These are phyloP conservation scores for Ceriops decandra DNA, from an alignment of 345 rosid genomes.

Conservation along the genomic window DNA sequence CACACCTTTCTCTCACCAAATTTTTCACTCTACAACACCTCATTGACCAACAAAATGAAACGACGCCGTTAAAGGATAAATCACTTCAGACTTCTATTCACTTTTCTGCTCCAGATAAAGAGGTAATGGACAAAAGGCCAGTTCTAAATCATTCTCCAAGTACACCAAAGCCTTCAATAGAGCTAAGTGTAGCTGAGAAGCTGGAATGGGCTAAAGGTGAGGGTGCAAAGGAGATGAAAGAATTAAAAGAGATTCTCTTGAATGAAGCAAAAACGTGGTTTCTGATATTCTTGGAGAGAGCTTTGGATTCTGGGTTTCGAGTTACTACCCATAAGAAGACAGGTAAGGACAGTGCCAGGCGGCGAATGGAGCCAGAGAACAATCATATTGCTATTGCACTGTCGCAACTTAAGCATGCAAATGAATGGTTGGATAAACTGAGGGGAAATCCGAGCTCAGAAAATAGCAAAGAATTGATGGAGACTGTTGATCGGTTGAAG, in stretches of 20 bases:
- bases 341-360: slow-evolving; percentile 35
- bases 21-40: slow-evolving; percentile 68
- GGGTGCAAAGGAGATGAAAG: slow-evolving; percentile 49
- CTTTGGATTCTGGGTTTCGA: slow-evolving; percentile 57
- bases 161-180: slow-evolving; percentile 30
- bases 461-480: slow-evolving; percentile 27
- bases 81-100: slow-evolving; percentile 25
- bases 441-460: slow-evolving; percentile 35
- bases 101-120: slow-evolving; percentile 33
- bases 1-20: slow-evolving; percentile 58
- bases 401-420: slow-evolving; percentile 78
- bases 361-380: slow-evolving; percentile 40
- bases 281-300: slow-evolving; percentile 70
- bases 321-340: slow-evolving; percentile 40
- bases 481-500: slow-evolving; percentile 59
- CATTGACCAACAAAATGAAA: slow-evolving; percentile 43
- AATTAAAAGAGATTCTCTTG: slow-evolving; percentile 45
- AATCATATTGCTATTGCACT: slow-evolving; percentile 68
- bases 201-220: slow-evolving; percentile 78
- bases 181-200: slow-evolving; percentile 46
- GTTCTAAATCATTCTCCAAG: slow-evolving; percentile 26
- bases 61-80: slow-evolving; percentile 41
- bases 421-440: slow-evolving; percentile 65
- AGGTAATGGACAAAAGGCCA: slow-evolving; percentile 38
- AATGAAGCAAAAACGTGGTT: slow-evolving; percentile 76